A percentile compares a stretch with the other conserved stretches of the same genome.
Conservation (phyloP, 768 basidiomycete species). For the Tricholoma bakamatsutake region DNA sequence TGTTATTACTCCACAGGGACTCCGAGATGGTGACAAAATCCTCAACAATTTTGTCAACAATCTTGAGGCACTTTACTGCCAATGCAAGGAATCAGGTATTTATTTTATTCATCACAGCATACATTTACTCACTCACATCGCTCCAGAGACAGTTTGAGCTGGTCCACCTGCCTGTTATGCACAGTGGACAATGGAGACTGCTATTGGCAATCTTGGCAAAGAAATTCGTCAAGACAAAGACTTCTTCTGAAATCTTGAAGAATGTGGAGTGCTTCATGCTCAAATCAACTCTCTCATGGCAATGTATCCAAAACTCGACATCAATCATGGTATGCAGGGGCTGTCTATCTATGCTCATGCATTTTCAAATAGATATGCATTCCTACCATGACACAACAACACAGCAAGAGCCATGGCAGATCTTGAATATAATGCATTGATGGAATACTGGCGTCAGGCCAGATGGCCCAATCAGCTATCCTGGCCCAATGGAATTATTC, state of each 20-base stretch:
- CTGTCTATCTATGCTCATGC: not conserved
- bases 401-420: not conserved
- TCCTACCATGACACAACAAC: not conserved
- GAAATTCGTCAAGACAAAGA: slow-evolving; percentile 11
- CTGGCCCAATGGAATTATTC: no score
- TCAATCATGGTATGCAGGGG: not conserved
- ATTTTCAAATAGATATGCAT: not conserved
- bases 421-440: not conserved
- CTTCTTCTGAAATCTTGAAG: slow-evolving; percentile 8
- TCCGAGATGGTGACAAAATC: no score
- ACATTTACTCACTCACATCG: no score
- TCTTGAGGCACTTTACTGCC: no score
- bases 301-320: not conserved
- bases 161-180: no score
- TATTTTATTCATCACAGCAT: no score
- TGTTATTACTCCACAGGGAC: no score
- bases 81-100: no score
- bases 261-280: slow-evolving; percentile 1
- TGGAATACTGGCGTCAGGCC: not conserved
- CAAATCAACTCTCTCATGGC: slow-evolving; percentile 1
- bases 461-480: slow-evolving; percentile 2
- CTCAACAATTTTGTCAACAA: no score
- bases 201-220: slow-evolving; percentile 6
- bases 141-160: no score
- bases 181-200: not conserved